phyloP scores from a whole-genome alignment of 1,284 basidiomycete genomes.

The Trametes versicolor region DNA sequence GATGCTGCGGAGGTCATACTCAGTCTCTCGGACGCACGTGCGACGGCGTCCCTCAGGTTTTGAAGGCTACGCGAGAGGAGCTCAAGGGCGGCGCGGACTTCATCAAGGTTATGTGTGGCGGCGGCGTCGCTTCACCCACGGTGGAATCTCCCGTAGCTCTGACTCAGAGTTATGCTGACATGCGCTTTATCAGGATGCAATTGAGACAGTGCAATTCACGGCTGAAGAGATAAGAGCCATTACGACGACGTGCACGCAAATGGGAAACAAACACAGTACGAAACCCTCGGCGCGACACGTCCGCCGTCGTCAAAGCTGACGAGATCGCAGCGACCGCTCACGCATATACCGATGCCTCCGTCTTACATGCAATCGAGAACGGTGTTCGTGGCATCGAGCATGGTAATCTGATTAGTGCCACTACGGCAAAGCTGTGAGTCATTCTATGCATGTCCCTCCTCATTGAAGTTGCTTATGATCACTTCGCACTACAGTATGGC shows the following conservation, averaged over 20 bases:
- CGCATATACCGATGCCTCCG: conserved; percentile 51
- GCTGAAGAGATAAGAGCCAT: conserved; percentile 57
- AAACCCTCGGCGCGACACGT: not conserved
- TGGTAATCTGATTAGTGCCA: conserved; percentile 49
- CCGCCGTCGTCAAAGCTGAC: not conserved
- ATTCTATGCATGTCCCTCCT: not conserved
- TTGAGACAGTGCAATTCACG: conserved; percentile 58
- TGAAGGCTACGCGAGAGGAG: conserved; percentile 54
- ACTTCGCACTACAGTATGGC: conserved; percentile 44
- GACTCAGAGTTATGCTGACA: not conserved
- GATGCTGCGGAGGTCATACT: conserved; percentile 54
- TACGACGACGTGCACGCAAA: conserved; percentile 54
- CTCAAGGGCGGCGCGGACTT: conserved; percentile 57
- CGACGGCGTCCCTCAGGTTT: conserved; percentile 52
- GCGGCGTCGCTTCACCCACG: conserved; percentile 55
- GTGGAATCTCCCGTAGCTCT: conserved; percentile 10
- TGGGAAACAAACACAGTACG: conserved; percentile 51
- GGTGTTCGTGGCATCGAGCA: conserved; percentile 57
- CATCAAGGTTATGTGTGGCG: conserved; percentile 55
- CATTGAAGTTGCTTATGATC: not conserved
- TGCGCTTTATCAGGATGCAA: conserved; percentile 44
- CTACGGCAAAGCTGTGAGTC: conserved; percentile 42
- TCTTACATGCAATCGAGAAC: conserved; percentile 51
- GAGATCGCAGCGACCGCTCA: conserved; percentile 46
- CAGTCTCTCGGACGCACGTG: conserved; percentile 46